Percentiles rank a stretch among this genome's conserved stretches.
These are phyloP conservation scores for Pseudocercospora musae DNA, from an alignment of 2,329 filamentous ascomycete genomes.

Conservation along the genomic window DNA sequence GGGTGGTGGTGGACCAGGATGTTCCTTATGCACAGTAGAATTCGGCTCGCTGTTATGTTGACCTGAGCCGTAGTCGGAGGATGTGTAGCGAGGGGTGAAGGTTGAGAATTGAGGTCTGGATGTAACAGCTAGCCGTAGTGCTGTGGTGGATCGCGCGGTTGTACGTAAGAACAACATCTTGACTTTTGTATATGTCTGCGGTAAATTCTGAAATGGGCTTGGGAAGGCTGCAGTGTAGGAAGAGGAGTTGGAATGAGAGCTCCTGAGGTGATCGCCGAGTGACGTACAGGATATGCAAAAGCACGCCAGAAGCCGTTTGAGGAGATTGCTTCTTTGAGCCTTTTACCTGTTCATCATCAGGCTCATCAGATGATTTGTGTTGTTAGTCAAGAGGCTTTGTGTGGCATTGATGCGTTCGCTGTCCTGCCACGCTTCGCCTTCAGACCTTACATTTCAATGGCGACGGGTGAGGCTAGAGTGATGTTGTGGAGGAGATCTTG, in stretches of 20 bases:
- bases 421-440: neutral
- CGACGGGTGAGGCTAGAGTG: neutral
- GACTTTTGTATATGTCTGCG: neutral
- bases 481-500: neutral
- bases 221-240: too few species aligned
- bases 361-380: neutral
- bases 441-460: neutral
- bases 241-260: neutral
- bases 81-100: neutral
- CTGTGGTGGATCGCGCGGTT: neutral
- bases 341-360: neutral
- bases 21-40: slow-evolving; percentile 11
- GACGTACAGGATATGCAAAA: slow-evolving; percentile 9
- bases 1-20: slow-evolving; percentile 14
- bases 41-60: slow-evolving; percentile 9
- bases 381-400: neutral
- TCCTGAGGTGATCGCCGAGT: slow-evolving; percentile 7
- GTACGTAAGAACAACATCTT: slow-evolving; percentile 17
- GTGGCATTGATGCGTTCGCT: neutral
- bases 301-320: neutral
- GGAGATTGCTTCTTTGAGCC: slow-evolving; percentile 7
- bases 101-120: slow-evolving; percentile 1
- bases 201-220: neutral
- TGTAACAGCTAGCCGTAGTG: neutral
- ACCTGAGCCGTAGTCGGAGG: slow-evolving; percentile 17